phyloP scores from a whole-genome alignment of 805 yeast species.

The Wickerhamomyces xylosicus region DNA sequence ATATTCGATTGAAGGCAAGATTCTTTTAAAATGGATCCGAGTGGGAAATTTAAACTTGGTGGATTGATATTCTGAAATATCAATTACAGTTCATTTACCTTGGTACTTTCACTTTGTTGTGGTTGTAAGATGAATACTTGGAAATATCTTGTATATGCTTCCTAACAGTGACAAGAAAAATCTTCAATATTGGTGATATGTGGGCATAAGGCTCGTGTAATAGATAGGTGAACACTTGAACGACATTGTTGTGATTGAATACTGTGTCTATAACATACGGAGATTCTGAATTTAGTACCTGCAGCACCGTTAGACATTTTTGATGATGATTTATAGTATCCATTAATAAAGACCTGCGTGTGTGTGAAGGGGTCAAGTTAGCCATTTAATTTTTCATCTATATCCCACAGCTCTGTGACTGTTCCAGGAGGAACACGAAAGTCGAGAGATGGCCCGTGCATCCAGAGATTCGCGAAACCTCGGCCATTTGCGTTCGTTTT shows the following conservation, averaged over 20 bases:
- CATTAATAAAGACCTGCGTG: neutral
- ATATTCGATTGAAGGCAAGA: too few relatives aligned
- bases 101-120: too few relatives aligned
- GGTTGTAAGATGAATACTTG: too few relatives aligned
- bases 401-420: neutral
- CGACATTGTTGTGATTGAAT: neutral
- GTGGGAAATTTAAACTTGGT: too few relatives aligned
- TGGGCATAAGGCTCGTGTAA: too few relatives aligned
- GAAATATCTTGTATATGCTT: too few relatives aligned
- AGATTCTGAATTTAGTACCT: constrained; percentile 99
- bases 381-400: constrained; percentile 1
- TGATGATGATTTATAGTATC: constrained; percentile 10
- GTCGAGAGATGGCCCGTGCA: neutral
- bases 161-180: too few relatives aligned
- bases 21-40: too few relatives aligned
- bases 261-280: constrained; percentile 57
- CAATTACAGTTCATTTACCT: too few relatives aligned
- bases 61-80: too few relatives aligned
- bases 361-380: neutral
- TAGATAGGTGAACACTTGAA: neutral
- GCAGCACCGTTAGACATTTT: constrained; percentile 92
- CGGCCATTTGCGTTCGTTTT: neutral
- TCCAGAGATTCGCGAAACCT: neutral
- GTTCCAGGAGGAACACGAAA: neutral
- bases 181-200: too few relatives aligned